A percentile compares a stretch with the other conserved stretches of the same genome.
phyloP scores from a whole-genome alignment of 768 basidiomycete species.

The Mycena vitilis region DNA sequence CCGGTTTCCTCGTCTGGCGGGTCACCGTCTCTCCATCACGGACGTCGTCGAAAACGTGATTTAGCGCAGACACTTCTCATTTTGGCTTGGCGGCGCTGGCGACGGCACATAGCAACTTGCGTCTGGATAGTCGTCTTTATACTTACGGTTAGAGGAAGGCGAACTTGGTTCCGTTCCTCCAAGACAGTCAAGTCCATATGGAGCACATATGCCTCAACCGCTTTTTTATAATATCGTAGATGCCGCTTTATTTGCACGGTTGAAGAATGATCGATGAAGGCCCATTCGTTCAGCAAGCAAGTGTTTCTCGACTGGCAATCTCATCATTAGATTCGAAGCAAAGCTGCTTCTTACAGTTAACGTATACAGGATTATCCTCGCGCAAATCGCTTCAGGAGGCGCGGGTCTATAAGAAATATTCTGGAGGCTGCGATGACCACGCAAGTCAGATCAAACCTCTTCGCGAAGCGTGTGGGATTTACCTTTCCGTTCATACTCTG shows the following conservation, averaged over 20 bases:
- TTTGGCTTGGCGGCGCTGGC: conserved; percentile 79
- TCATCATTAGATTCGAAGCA: conserved; percentile 17
- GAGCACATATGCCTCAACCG: conserved; percentile 1
- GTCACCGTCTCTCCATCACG: conserved; percentile 63
- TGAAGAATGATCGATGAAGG: neutral
- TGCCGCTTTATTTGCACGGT: neutral
- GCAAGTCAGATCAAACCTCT: conserved; percentile 32
- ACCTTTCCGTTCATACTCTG: conserved; percentile 82
- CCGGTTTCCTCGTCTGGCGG: conserved; percentile 56
- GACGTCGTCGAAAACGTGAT: conserved; percentile 77
- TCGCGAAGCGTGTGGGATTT: conserved; percentile 16
- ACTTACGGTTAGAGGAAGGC: conserved; percentile 40
- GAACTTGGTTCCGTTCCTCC: conserved; percentile 23
- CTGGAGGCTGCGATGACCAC: conserved; percentile 68
- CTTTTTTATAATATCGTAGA: conserved; percentile 13
- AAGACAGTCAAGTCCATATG: conserved; percentile 13
- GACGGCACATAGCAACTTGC: conserved; percentile 51
- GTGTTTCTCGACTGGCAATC: neutral
- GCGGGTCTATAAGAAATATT: conserved; percentile 71
- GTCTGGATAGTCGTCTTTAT: conserved; percentile 47
- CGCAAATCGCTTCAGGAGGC: conserved; percentile 15
- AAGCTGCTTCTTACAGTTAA: conserved; percentile 7
- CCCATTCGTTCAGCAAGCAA: neutral
- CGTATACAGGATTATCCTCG: conserved; percentile 16
- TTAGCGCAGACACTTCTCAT: conserved; percentile 68